These are phyloP conservation scores for Penicillium malachiteum DNA, from an alignment of 495 filamentous ascomycete species.

Conservation along the genomic window DNA sequence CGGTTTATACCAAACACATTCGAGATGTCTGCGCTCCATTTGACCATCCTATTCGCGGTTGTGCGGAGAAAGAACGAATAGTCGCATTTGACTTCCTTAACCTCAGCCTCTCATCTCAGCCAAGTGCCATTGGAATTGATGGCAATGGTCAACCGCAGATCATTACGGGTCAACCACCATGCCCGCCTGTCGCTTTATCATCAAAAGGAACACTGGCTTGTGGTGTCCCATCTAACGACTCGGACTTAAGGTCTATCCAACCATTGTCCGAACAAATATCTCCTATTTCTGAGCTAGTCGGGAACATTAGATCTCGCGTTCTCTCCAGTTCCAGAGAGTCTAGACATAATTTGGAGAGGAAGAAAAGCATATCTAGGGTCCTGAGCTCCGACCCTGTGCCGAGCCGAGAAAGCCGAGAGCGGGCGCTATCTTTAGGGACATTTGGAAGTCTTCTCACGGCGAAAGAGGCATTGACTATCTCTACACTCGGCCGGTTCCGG, in stretches of 20 bases:
- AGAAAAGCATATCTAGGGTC: slow-evolving; percentile 7
- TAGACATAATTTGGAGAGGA: slow-evolving; percentile 4
- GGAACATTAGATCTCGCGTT: slow-evolving; percentile 29
- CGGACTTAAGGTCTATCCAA: slow-evolving; percentile 32
- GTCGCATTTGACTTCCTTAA: slow-evolving; percentile 86
- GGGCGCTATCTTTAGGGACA: slow-evolving; percentile 29
- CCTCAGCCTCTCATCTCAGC: slow-evolving; percentile 58
- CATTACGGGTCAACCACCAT: slow-evolving; percentile 59
- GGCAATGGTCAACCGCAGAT: slow-evolving; percentile 68
- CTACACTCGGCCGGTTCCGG: slow-evolving; percentile 47
- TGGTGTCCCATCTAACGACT: slow-evolving; percentile 27
- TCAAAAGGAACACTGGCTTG: slow-evolving; percentile 41
- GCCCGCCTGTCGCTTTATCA: slow-evolving; percentile 48
- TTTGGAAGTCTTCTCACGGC: slow-evolving; percentile 28
- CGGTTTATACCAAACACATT: slow-evolving; percentile 48
- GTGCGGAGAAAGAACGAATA: slow-evolving; percentile 60
- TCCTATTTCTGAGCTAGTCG: slow-evolving; percentile 31
- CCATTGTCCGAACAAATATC: slow-evolving; percentile 32
- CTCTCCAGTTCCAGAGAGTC: slow-evolving; percentile 16
- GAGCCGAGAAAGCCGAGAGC: slow-evolving; percentile 47
- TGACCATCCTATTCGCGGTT: slow-evolving; percentile 41
- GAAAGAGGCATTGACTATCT: slow-evolving; percentile 43
- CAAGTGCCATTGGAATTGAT: slow-evolving; percentile 65
- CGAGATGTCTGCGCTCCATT: slow-evolving; percentile 48
- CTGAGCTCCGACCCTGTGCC: slow-evolving; percentile 29